Percentiles rank a stretch among this genome's conserved stretches.
Evolutionary conservation across 2,329 filamentous ascomycete genomes (phyloP).

Genomic region (Teratosphaeria nubilosa): DNA sequence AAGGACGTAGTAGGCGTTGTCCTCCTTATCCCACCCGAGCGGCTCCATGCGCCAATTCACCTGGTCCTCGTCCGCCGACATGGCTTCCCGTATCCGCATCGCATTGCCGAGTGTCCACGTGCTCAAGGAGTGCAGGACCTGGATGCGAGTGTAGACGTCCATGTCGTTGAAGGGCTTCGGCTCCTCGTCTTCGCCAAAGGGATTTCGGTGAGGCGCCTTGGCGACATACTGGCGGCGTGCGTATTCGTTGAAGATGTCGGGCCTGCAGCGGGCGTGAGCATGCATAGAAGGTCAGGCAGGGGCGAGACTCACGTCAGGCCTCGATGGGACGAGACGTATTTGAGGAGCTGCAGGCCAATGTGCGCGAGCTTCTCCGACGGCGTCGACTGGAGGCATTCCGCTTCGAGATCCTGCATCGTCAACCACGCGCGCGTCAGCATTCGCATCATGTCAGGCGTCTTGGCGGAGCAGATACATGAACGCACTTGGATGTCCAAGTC

Average conservation of each 20-base stretch:
- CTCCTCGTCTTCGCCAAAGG: slow-evolving; percentile 68
- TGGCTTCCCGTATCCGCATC: slow-evolving; percentile 75
- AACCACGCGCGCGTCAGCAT: too few species aligned
- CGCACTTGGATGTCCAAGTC: slow-evolving; percentile 81
- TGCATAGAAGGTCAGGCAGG: not conserved
- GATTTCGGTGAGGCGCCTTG: slow-evolving; percentile 71
- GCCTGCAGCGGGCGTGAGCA: slow-evolving; percentile 39
- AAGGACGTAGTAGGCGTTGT: slow-evolving; percentile 78
- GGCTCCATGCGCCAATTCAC: slow-evolving; percentile 55
- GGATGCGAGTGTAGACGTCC: slow-evolving; percentile 71
- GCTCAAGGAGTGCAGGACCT: slow-evolving; percentile 77
- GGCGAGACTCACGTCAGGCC: slow-evolving; percentile 65
- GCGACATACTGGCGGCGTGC: slow-evolving; percentile 75
- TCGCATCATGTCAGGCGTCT: not conserved
- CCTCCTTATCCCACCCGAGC: slow-evolving; percentile 79
- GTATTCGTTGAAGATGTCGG: slow-evolving; percentile 87
- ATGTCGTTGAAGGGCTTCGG: slow-evolving; percentile 70
- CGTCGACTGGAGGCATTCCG: slow-evolving; percentile 69
- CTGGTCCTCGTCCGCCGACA: slow-evolving; percentile 63
- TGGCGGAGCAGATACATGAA: not conserved
- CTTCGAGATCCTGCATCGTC: slow-evolving; percentile 64
- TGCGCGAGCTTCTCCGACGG: slow-evolving; percentile 64
- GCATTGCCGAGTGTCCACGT: slow-evolving; percentile 82
- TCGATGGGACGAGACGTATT: slow-evolving; percentile 87
- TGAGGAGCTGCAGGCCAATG: slow-evolving; percentile 77